Base-by-base conservation (phyloP, 1,139 yeast species). In the Diutina ranongensis region DNA sequence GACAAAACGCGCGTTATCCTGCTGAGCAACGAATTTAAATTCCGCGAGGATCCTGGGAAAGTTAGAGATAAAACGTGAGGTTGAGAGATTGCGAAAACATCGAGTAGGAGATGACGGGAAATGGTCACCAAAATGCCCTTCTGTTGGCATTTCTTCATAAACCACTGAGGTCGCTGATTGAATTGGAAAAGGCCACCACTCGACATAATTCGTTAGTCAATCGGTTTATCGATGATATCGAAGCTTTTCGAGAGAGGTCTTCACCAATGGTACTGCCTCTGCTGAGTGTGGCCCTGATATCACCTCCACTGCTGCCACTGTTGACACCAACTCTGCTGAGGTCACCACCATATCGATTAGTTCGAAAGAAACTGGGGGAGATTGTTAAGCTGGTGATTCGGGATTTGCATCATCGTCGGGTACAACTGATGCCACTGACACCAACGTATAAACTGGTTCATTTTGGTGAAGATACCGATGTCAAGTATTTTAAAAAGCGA, bases 301-400 rank as follows among this genome's bases (percentile, higher is more conserved):
- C 46, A 27, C 36, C 44, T 21, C 21, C 27, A 19, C 19, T 34
- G 45, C 31, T 46, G 22, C 44, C 44, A 10, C n/a, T 19, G 22
- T 16, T 9, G n/a, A 15, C 31, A 18, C 31, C 36, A 27, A 22
- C 21, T 36, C 28, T 25, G 28, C 28, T 25, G 28, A 25, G 28
- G 10, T 25, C 28, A 25, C 28, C 28, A 5, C 27, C 20, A 31
- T 28, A 47, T 46, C 53, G 52, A 49, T 57, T 83, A 45, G 71
- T 82, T 3, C 75, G 87, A 21, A 83, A 81, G 57, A 86, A 86
- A 62, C 77, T 86, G 3, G 94, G 94, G 21, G 95, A 86, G 57
- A 66, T 83, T 36, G 83, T 86, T 45, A 83, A 84, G 57, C 77
- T 89, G 3, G 80, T 86, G 21, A 67, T 86, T 46, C 83, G 81